phyloP scores from a whole-genome alignment of 164 flowering plant genomes.

The Chimonanthus salicifolius region DNA sequence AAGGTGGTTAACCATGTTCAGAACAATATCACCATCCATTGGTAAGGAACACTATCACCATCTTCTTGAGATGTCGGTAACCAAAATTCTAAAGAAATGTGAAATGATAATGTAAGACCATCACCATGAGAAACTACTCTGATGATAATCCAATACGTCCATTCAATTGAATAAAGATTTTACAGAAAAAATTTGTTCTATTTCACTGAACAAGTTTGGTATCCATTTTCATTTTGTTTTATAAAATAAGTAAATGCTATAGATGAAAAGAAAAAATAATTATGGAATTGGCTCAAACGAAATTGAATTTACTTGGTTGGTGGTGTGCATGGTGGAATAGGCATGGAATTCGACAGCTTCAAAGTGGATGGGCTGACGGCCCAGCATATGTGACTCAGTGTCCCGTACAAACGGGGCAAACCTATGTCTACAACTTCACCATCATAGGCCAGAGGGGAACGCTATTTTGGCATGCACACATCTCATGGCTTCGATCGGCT shows the following conservation, averaged over 20 bases:
- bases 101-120: neutral
- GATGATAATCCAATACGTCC: too few relatives aligned
- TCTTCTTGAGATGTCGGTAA: neutral
- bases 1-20: conserved; percentile 35
- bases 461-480: conserved; percentile 46
- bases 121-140: too few relatives aligned
- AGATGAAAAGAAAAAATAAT: too few relatives aligned
- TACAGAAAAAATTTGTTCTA: too few relatives aligned
- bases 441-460: conserved; percentile 50
- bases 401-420: conserved; percentile 43
- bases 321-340: conserved; percentile 11
- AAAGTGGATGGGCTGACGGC: conserved; percentile 53
- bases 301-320: neutral
- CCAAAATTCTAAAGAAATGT: too few relatives aligned
- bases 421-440: conserved; percentile 48
- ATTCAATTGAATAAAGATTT: too few relatives aligned
- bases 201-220: too few relatives aligned
- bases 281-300: neutral
- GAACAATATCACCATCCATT: conserved; percentile 39
- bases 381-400: conserved; percentile 53
- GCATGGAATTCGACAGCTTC: conserved; percentile 48
- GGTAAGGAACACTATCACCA: conserved; percentile 21
- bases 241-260: too few relatives aligned
- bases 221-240: too few relatives aligned
- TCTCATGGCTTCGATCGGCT: conserved; percentile 43